phyloP scores from a whole-genome alignment of 2,329 filamentous ascomycete species.

The Xylaria multiplex region DNA sequence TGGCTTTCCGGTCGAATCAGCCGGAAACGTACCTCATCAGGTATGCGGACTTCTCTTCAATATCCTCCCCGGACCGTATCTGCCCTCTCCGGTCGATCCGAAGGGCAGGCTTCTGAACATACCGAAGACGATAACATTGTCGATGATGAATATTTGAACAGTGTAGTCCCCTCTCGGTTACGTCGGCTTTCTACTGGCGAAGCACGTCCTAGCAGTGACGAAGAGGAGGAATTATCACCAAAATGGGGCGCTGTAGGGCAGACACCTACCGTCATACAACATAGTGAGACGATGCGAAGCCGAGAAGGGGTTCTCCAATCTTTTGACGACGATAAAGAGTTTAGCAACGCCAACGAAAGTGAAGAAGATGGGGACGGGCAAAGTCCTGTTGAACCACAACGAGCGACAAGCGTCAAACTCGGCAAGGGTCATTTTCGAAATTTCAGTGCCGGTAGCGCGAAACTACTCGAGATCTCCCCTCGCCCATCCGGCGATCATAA shows the following conservation, averaged over 20 bases:
- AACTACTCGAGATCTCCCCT: slow-evolving; percentile 73
- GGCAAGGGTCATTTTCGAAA: slow-evolving; percentile 73
- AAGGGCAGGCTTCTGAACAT: slow-evolving; percentile 51
- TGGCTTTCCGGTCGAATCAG: slow-evolving; percentile 84
- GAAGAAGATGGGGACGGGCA: slow-evolving; percentile 44
- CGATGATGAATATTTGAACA: slow-evolving; percentile 80
- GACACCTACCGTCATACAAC: slow-evolving; percentile 61
- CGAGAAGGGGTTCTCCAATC: slow-evolving; percentile 61
- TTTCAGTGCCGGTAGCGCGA: slow-evolving; percentile 81
- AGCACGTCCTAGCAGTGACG: slow-evolving; percentile 67
- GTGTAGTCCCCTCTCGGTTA: slow-evolving; percentile 52
- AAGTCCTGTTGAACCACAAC: slow-evolving; percentile 58
- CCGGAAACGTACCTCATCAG: slow-evolving; percentile 59
- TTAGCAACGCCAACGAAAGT: slow-evolving; percentile 47
- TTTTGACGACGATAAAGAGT: slow-evolving; percentile 50
- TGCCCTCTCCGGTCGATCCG: slow-evolving; percentile 64
- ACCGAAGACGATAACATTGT: slow-evolving; percentile 72
- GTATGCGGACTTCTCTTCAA: slow-evolving; percentile 56
- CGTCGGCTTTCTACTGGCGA: slow-evolving; percentile 60
- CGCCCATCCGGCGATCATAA: slow-evolving; percentile 63
- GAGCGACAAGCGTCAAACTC: slow-evolving; percentile 77
- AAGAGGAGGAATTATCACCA: slow-evolving; percentile 63
- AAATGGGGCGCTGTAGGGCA: slow-evolving; percentile 64
- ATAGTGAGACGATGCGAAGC: slow-evolving; percentile 60
- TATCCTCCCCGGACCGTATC: slow-evolving; percentile 59